Evolutionary conservation across 768 basidiomycete species (phyloP), one percentile per base, ranked within the genome.

Genomic region (Trametopsis cervina): DNA sequence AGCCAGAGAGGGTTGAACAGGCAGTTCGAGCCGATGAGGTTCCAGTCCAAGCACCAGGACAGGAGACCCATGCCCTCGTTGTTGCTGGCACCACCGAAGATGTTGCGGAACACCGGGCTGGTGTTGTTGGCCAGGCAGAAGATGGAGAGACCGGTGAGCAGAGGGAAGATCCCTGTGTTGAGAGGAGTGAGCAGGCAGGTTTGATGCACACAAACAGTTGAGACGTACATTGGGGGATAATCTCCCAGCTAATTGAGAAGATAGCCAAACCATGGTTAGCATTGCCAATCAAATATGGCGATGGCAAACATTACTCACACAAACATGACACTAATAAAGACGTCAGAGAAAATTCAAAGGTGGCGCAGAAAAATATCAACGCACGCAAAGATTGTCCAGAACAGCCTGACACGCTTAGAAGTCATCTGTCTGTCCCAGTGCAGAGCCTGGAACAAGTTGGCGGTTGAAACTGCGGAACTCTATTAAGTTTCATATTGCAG

Each of bases 11-110:
- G 63, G 43, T 44, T 53, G 58, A 57, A 64, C 26, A 72, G 58
- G 35, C 72, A 74, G 23, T 69, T 68, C 42, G 70, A 66, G 29
- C 70, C 74, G 50, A 78, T 71, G 49, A 76, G 72, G 55, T 79
- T 77, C 80, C 81, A 83, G 56, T 84, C 81, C 12, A 83, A 63
- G 52, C 69, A 80, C 35, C 82, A 58, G 1, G 80, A 71, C 38
- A 83, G 73, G 44, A 76, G 62, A 10, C 80, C 81, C 36, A 83
- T 70, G 5, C 81, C 80, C 60, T 82, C 80, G 46, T 83, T 63
- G 55, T 63, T 63, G 53, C 55, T 57, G 10, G 81, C 46, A 72
- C 80, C 58, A 35, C 56, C 57, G 42, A 60, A 58, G 26, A 63
- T 47, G 44, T 56, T 58, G 18, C 57, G 48, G 52, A 60, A 57